Base-by-base conservation (phyloP, 2,329 filamentous ascomycete genomes). In the Myrmaecium sp. region DNA sequence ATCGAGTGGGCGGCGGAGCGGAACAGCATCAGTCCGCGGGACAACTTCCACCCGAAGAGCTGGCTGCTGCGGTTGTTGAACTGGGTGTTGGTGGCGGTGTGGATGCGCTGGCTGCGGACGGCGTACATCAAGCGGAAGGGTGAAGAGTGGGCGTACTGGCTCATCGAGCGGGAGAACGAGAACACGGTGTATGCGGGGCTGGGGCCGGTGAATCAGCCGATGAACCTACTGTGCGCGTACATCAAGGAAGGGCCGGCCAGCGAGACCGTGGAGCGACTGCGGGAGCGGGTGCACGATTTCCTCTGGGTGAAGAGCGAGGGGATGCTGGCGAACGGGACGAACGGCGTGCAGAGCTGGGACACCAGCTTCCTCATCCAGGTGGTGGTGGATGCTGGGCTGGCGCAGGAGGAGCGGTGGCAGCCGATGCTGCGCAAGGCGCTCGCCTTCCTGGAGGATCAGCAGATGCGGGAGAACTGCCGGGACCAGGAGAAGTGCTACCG, bases 321-420 rank as follows among this genome's bases (percentile, higher is more conserved):
- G 5, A 82, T 98, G 80, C 64, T 95, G 25, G 76, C 76, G 53
- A 94, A 94, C 41, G 89, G 89, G 19, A 98, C 89, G 6, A 95
- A 98, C 39, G 89, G 89, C n/a, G 84, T 95, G 2, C 89, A 98
- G 51, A 78, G 74, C 36, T 98, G 89, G 89, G 89, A 98, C 46
- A 98, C 89, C 0, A 68, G 83, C 1, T 95, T 95, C 45, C 58
- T 76, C 11, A 81, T 94, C 17, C 83, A 93, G 49, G 75, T 80
- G 1, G 69, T 80, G 5, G 67, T 81, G 27, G 79, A 81, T 25
- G 74, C 80, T 5, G 82, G 79, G 0, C 65, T 94, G 14, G 74
- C 77, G n/a, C 57, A 73, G 16, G 71, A 91, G 25, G 61, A 72
- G 8, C 71, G 74, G 40, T 94, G 80, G 71, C 68, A 66, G 20